Evolutionary conservation across 106 monocot genomes (phyloP), one percentile per base, ranked within the genome.

Genomic region (Dendrobium catenatum): DNA sequence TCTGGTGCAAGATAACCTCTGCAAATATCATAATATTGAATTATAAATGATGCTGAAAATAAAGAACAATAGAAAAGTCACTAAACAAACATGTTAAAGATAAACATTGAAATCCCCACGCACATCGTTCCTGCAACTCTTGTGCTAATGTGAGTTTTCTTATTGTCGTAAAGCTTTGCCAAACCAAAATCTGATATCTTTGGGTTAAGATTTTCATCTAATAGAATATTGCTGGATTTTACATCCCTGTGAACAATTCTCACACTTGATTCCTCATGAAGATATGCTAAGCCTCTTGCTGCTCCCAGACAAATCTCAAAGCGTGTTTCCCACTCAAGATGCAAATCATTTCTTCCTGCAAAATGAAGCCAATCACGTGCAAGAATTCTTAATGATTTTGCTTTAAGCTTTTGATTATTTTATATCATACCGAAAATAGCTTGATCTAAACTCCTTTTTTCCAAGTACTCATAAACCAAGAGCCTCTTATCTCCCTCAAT

Each of bases 1-100:
- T 96, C 96, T 15, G 91, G 96, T 79, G 96, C 91, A 22, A 96
- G 88, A 77, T 96, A 96, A 7, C 96, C 96, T 81, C 96, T 93
- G 73, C 5, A 78, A 42, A 27, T 78, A 78, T 26, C 51, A 48
- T 6, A 76, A 20, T 13, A 77, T 33, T 33, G 29, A 77, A 77
- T 29, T 6, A 77, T 55, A 19, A 77, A 55, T 31, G 70, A 51
- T 15, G 7, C 1, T 17, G 4, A 72, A 80, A 73, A 73, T 72
- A 19, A 73, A 73, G 26, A 73, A 13, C 43, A 7, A 20, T 68
- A 31, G 4, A 68, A 46, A 43, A 4, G 20, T 26, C 22, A 37
- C 15, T 68, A 56, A 72, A 17, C 29, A 56, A 43, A 77, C 9
- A 17, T 40, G 5, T 10, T 29, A 59, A 43, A 78, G 20, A 33